A percentile compares a stretch with the other conserved stretches of the same genome.
Conservation (phyloP, 179 eudicot species). For the Actinidia polygama region DNA sequence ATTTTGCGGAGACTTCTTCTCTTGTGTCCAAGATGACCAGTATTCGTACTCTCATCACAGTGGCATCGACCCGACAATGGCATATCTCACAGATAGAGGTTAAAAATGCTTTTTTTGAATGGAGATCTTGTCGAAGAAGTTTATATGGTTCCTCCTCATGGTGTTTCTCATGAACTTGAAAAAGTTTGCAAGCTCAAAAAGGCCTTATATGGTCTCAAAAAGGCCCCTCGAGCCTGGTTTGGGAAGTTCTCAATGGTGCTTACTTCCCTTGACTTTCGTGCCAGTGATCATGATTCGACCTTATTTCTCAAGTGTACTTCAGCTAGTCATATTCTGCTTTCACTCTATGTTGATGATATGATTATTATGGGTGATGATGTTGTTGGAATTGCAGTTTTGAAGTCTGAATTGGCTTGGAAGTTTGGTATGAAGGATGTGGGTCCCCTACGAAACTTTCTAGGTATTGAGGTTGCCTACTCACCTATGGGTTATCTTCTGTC, state of each 20-base stretch:
- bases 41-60: no score
- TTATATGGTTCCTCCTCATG: no score
- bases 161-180: no score
- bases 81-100: no score
- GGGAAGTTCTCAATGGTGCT: background rate
- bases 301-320: background rate
- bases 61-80: no score
- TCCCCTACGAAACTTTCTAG: background rate
- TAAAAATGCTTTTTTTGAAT: no score
- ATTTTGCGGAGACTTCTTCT: background rate
- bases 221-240: background rate
- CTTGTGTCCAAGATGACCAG: background rate
- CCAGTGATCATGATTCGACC: background rate
- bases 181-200: background rate
- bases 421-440: background rate
- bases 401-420: background rate
- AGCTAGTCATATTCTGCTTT: background rate
- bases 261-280: background rate
- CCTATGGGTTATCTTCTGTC: background rate
- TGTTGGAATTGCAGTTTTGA: background rate
- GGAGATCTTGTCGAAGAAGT: no score
- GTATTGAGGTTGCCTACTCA: background rate
- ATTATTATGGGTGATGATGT: background rate
- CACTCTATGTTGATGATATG: background rate
- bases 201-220: background rate